phyloP scores from a whole-genome alignment of 2,329 filamentous ascomycete genomes.

The Aspergillus floridensis region DNA sequence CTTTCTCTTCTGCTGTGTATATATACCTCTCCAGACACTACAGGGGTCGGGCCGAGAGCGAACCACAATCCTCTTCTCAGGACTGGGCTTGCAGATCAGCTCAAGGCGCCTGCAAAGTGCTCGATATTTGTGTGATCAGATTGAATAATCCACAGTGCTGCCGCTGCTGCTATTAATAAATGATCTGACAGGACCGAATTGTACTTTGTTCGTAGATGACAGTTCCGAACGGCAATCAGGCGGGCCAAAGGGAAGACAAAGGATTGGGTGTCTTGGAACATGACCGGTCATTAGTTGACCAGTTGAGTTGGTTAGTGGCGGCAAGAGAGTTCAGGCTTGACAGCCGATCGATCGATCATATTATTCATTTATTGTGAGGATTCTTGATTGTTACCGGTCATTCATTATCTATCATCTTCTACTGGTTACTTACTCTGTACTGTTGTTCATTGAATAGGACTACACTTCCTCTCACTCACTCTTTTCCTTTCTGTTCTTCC shows the following conservation, averaged over 20 bases:
- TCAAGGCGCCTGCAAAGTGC: not conserved
- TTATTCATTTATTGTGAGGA: not conserved
- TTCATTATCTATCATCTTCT: not conserved
- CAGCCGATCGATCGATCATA: not conserved
- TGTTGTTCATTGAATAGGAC: no score
- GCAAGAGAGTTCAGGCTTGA: not conserved
- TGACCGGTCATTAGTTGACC: not conserved
- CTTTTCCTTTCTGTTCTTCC: no score
- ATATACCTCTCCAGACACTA: not conserved
- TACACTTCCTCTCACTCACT: no score
- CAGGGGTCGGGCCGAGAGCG: not conserved
- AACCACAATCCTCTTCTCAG: not conserved
- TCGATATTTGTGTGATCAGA: not conserved
- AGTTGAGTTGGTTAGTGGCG: conserved; percentile 4
- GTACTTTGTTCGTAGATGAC: not conserved
- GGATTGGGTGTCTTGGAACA: not conserved
- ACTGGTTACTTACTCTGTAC: not conserved
- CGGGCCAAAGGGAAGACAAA: not conserved
- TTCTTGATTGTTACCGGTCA: not conserved
- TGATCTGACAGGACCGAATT: not conserved
- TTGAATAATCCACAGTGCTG: not conserved
- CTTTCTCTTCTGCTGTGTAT: not conserved
- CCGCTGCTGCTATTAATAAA: not conserved
- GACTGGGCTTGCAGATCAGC: not conserved
- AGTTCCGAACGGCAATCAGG: not conserved